These are phyloP conservation scores for Manihot esculenta DNA, from an alignment of 441 rosid species.

Conservation along the genomic window DNA sequence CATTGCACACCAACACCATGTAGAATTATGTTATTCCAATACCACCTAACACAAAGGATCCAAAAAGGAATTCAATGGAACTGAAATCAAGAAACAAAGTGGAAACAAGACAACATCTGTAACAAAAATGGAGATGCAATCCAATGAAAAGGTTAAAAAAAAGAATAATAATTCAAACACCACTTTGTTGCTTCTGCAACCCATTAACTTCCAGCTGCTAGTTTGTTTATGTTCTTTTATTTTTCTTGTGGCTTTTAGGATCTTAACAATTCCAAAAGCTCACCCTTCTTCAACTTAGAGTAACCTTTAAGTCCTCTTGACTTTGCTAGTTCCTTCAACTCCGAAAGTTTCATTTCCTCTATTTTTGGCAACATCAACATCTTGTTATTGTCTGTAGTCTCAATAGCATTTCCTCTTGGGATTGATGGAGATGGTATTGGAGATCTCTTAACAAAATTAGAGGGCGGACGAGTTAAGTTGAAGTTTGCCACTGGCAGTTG, in stretches of 20 bases:
- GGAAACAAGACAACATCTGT: too few species aligned
- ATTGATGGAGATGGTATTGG: constrained; percentile 16
- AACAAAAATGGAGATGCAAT: too few species aligned
- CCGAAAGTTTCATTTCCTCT: constrained; percentile 56
- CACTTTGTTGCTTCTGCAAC: too few species aligned
- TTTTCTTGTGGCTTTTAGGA: constrained; percentile 10
- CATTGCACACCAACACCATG: too few species aligned
- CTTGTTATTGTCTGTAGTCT: not conserved
- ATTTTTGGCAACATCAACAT: constrained; percentile 25
- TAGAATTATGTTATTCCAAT: too few species aligned
- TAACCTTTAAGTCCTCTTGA: constrained; percentile 58
- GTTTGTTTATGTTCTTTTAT: not conserved
- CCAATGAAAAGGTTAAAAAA: too few species aligned
- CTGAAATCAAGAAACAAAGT: too few species aligned
- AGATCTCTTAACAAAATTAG: constrained; percentile 45
- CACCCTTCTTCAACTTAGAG: constrained; percentile 57
- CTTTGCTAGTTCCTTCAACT: constrained; percentile 67
- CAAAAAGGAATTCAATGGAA: too few species aligned
- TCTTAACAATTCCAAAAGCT: constrained; percentile 41
- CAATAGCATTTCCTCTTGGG: constrained; percentile 6
- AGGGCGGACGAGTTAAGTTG: constrained; percentile 37
- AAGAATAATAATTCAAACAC: too few species aligned
- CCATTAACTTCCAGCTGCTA: not conserved
- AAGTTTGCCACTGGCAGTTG: constrained; percentile 4
- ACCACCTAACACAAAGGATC: too few species aligned